phyloP scores from a whole-genome alignment of 345 rosid genomes.

The Linum tenue region DNA sequence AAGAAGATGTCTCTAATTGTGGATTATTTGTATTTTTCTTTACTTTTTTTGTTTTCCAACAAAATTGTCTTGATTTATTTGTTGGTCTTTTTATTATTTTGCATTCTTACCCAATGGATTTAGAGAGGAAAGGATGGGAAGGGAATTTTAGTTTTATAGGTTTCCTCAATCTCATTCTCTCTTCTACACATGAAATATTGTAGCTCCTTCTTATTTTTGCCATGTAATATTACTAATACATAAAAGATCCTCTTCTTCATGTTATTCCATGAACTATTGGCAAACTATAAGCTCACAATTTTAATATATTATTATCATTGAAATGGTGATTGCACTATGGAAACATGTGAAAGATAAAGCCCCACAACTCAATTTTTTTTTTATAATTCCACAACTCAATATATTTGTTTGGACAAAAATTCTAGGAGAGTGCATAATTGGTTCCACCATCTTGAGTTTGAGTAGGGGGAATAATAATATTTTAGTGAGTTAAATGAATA shows the following conservation, averaged over 20 bases:
- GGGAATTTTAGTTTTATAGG: conserved; percentile 17
- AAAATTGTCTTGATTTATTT: neutral
- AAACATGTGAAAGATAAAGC: conserved; percentile 18
- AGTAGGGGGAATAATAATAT: neutral
- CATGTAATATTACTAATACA: too few species aligned
- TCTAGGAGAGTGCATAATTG: conserved; percentile 48
- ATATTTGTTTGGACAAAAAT: neutral
- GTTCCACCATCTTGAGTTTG: conserved; percentile 42
- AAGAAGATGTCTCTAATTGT: conserved; percentile 18
- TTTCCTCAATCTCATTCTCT: conserved; percentile 25
- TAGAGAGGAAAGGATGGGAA: neutral
- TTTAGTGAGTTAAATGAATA: conserved; percentile 18
- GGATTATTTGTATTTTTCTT: conserved; percentile 14
- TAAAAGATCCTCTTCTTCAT: too few species aligned
- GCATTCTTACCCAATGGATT: neutral
- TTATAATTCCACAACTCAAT: too few species aligned
- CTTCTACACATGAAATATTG: too few species aligned
- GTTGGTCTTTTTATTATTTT: neutral
- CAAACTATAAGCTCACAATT: neutral
- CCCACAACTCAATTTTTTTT: neutral
- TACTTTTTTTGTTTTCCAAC: neutral
- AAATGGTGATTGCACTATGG: conserved; percentile 21
- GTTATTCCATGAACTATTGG: too few species aligned
- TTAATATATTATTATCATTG: neutral
- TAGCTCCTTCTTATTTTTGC: neutral